Conservation (phyloP, 805 yeast genomes). For the Barnettozyma populi region DNA sequence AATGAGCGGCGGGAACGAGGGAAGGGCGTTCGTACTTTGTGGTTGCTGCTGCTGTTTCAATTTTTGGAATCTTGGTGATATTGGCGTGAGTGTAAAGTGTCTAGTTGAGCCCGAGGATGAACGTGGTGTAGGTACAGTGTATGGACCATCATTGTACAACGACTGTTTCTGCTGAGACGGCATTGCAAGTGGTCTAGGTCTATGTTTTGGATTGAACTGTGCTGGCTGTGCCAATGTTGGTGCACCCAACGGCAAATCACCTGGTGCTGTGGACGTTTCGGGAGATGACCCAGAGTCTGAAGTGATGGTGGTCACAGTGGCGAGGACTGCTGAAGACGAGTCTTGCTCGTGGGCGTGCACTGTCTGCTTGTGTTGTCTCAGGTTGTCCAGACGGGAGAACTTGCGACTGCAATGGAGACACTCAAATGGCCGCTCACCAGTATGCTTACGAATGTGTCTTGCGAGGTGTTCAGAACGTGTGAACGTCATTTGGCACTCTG, state of each 20-base stretch:
- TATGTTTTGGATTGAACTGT: conserved; percentile 23
- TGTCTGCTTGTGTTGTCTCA: conserved; percentile 88
- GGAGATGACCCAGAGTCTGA: background rate
- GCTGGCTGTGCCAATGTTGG: conserved; percentile 17
- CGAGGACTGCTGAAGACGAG: background rate
- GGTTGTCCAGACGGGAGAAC: conserved; percentile 75
- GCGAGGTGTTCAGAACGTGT: conserved; percentile 91
- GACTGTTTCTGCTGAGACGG: conserved; percentile 7
- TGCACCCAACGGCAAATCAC: background rate
- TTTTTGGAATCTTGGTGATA: conserved; percentile 9
- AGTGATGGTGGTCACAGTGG: conserved; percentile 8
- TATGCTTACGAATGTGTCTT: conserved; percentile 86
- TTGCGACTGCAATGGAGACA: conserved; percentile 77
- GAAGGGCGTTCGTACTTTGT: background rate
- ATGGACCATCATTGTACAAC: conserved; percentile 19
- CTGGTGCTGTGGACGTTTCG: conserved; percentile 3
- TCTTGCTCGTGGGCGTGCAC: conserved; percentile 46
- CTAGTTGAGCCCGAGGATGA: conserved; percentile 16
- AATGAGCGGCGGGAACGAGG: conserved; percentile 6
- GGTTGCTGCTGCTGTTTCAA: conserved; percentile 6
- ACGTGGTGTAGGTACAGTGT: conserved; percentile 20
- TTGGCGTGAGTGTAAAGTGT: conserved; percentile 16
- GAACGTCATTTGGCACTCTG: conserved; percentile 83
- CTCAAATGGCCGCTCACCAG: conserved; percentile 90
- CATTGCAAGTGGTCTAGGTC: conserved; percentile 23